These are phyloP conservation scores for Suillus luteus DNA, from an alignment of 768 basidiomycete species.

Conservation along the genomic window DNA sequence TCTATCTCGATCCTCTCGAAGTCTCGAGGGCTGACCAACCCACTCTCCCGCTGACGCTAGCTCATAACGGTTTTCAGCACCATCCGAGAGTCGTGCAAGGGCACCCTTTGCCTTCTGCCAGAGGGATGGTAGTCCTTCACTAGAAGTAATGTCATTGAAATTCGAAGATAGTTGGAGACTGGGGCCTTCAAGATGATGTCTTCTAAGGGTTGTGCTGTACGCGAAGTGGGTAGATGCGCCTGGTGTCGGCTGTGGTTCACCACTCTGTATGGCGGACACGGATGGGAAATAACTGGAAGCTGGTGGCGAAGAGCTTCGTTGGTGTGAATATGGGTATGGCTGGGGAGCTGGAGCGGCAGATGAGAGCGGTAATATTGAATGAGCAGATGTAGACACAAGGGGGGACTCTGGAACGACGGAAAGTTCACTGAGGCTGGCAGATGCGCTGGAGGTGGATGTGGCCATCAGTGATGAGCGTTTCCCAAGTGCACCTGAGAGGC, in stretches of 20 bases:
- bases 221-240: conserved; percentile 77
- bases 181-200: conserved; percentile 58
- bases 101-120: conserved; percentile 47
- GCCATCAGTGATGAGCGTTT: conserved; percentile 23
- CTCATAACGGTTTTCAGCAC: conserved; percentile 41
- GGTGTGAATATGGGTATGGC: conserved; percentile 20
- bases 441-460: conserved; percentile 15
- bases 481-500: conserved; percentile 11
- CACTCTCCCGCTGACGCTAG: conserved; percentile 26
- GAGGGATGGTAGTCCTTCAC: conserved; percentile 42
- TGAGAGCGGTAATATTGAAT: conserved; percentile 19
- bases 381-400: conserved; percentile 26
- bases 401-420: conserved; percentile 19
- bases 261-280: conserved; percentile 48
- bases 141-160: conserved; percentile 30
- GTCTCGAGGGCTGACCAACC: conserved; percentile 15
- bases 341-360: conserved; percentile 12
- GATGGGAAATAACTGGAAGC: conserved; percentile 80
- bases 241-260: conserved; percentile 57
- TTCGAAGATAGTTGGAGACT: conserved; percentile 50
- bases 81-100: conserved; percentile 25
- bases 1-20: conserved; percentile 30
- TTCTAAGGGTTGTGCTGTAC: conserved; percentile 76
- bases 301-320: conserved; percentile 60
- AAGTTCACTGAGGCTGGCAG: conserved; percentile 18